These are phyloP conservation scores for Pterocarpus santalinus DNA, from an alignment of 306 rosid species.

Conservation along the genomic window DNA sequence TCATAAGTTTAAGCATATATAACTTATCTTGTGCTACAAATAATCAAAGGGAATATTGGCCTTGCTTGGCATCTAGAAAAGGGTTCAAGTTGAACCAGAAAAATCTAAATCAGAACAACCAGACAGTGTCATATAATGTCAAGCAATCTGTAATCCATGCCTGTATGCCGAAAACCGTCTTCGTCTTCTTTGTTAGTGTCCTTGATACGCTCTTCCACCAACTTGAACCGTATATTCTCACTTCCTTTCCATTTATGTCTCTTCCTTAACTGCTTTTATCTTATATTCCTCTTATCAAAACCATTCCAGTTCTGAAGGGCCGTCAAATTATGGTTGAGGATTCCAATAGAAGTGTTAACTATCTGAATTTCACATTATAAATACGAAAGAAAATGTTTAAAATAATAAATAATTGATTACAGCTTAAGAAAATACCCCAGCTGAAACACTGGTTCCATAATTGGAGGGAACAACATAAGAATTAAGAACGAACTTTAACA, in stretches of 20 bases:
- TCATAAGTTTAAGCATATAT: slow-evolving; percentile 17
- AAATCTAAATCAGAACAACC: slow-evolving; percentile 27
- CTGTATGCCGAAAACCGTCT: slow-evolving; percentile 54
- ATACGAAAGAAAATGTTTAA: too few species aligned
- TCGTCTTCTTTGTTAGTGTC: slow-evolving; percentile 43
- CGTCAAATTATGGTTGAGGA: slow-evolving; percentile 37
- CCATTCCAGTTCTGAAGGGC: not conserved
- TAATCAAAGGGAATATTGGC: slow-evolving; percentile 41
- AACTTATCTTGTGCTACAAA: slow-evolving; percentile 1
- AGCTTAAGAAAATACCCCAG: too few species aligned
- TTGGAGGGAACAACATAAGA: too few species aligned
- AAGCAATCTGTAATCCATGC: slow-evolving; percentile 22
- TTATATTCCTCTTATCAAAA: slow-evolving; percentile 50
- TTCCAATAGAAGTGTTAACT: slow-evolving; percentile 15
- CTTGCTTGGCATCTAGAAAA: slow-evolving; percentile 48
- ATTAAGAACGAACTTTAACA: too few species aligned
- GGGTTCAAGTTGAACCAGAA: slow-evolving; percentile 43
- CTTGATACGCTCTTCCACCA: slow-evolving; percentile 28
- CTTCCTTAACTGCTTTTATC: slow-evolving; percentile 42
- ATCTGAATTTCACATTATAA: too few species aligned
- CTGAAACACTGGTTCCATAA: too few species aligned
- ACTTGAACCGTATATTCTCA: slow-evolving; percentile 42
- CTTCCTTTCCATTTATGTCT: slow-evolving; percentile 52
- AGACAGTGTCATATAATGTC: slow-evolving; percentile 8
- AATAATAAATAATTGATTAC: too few species aligned